Conservation (phyloP, 345 rosid genomes). For the Aquilaria yunnanensis region DNA sequence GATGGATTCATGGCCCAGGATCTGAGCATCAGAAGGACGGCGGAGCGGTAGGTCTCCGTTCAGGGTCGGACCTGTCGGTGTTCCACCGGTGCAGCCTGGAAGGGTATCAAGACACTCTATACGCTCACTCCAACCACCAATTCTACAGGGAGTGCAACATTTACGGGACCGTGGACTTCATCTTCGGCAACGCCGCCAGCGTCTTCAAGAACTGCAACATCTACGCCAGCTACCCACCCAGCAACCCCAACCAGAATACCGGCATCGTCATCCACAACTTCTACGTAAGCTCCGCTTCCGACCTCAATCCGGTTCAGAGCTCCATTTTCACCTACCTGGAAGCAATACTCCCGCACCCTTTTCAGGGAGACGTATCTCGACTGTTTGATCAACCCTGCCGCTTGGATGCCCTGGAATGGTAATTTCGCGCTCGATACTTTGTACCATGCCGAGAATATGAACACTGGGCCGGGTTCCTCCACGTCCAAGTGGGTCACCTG, state of each 20-base stretch:
- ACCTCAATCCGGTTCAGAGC: slow-evolving; percentile 33
- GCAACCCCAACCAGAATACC: slow-evolving; percentile 49
- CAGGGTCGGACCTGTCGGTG: slow-evolving; percentile 37
- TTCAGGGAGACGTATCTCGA: slow-evolving; percentile 37
- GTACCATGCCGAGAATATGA: slow-evolving; percentile 45
- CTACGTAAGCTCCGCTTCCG: slow-evolving; percentile 33
- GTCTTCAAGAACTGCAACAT: slow-evolving; percentile 48
- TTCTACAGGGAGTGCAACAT: slow-evolving; percentile 55
- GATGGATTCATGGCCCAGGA: slow-evolving; percentile 46
- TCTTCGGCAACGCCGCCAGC: slow-evolving; percentile 51
- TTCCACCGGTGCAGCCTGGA: slow-evolving; percentile 51
- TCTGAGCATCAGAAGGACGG: slow-evolving; percentile 50
- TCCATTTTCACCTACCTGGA: slow-evolving; percentile 46
- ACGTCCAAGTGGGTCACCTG: slow-evolving; percentile 36
- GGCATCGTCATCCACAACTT: slow-evolving; percentile 53
- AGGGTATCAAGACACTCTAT: slow-evolving; percentile 60
- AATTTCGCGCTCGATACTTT: slow-evolving; percentile 39
- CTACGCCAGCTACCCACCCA: slow-evolving; percentile 31
- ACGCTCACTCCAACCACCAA: slow-evolving; percentile 47
- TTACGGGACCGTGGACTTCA: slow-evolving; percentile 54
- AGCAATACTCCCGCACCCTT: slow-evolving; percentile 33
- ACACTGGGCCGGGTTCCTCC: slow-evolving; percentile 37
- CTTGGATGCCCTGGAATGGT: slow-evolving; percentile 51
- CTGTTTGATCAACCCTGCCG: slow-evolving; percentile 35
- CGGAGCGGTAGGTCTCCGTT: slow-evolving; percentile 44